A percentile compares a stretch with the other conserved stretches of the same genome.
These are phyloP conservation scores for Astrothelium macrocarpum DNA, from an alignment of 495 filamentous ascomycete genomes.

Conservation along the genomic window DNA sequence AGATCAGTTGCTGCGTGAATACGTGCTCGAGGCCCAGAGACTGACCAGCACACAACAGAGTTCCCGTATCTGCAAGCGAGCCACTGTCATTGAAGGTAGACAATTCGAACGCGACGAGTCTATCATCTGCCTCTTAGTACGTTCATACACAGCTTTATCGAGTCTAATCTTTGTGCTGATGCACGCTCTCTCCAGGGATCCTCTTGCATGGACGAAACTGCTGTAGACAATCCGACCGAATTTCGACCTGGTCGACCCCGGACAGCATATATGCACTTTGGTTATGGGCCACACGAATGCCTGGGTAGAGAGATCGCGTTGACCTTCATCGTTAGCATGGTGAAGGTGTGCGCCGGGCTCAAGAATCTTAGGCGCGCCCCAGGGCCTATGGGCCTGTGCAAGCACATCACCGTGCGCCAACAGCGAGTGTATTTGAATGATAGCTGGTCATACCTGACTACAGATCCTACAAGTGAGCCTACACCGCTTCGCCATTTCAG, in stretches of 20 bases:
- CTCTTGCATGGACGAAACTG: not conserved
- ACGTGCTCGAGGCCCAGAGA: constrained; percentile 12
- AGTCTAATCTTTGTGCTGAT: not conserved
- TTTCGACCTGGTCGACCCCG: constrained; percentile 2
- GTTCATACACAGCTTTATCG: not conserved
- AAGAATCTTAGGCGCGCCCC: constrained; percentile 56
- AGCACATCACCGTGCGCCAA: constrained; percentile 43
- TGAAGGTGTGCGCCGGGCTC: constrained; percentile 31
- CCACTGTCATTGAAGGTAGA: not conserved
- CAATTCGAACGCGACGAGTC: not conserved
- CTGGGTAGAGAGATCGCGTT: constrained; percentile 52
- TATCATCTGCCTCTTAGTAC: not conserved
- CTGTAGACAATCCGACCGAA: not conserved
- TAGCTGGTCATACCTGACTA: not conserved
- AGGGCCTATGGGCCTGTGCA: constrained; percentile 61
- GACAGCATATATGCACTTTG: constrained; percentile 53
- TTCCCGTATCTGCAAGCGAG: constrained; percentile 4
- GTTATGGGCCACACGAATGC: constrained; percentile 50
- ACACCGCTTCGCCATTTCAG: not conserved
- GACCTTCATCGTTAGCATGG: constrained; percentile 20
- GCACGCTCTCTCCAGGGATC: not conserved
- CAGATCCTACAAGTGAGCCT: not conserved
- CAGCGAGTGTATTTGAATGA: not conserved
- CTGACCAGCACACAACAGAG: constrained; percentile 9
- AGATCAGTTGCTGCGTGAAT: constrained; percentile 5